A percentile compares a stretch with the other conserved stretches of the same genome.
Evolutionary conservation across 345 rosid genomes (phyloP).

Genomic region (Salix dunnii): DNA sequence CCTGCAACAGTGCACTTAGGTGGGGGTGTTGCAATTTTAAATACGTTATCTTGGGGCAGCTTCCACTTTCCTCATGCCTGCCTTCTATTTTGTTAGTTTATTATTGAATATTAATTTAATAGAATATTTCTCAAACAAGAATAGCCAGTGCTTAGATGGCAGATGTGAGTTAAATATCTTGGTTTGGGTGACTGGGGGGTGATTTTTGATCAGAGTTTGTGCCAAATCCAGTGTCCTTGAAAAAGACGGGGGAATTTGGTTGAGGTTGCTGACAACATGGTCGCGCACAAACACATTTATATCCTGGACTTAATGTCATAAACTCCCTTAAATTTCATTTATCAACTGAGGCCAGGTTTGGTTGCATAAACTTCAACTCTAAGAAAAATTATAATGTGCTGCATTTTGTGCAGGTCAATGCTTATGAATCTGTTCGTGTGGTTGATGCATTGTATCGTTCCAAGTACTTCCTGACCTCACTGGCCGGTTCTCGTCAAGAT

Average conservation of each 20-base stretch:
- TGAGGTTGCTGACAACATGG: too few relatives aligned
- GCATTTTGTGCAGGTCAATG: conserved; percentile 57
- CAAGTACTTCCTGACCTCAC: conserved; percentile 65
- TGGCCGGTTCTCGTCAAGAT: conserved; percentile 31
- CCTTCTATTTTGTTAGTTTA: neutral
- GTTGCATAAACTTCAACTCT: neutral
- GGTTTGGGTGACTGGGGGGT: too few relatives aligned
- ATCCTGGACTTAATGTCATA: too few relatives aligned
- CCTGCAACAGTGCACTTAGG: too few relatives aligned
- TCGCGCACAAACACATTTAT: too few relatives aligned
- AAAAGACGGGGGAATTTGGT: neutral
- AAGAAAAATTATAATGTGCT: neutral
- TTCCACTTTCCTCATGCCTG: neutral
- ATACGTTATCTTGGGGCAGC: neutral
- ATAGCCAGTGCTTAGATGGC: neutral
- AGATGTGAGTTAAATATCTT: neutral
- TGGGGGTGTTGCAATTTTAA: neutral
- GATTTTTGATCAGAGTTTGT: neutral
- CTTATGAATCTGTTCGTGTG: conserved; percentile 56
- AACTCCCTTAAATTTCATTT: neutral
- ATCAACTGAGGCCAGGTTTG: neutral
- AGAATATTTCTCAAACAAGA: neutral
- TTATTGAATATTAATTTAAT: neutral
- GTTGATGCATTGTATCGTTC: conserved; percentile 78
- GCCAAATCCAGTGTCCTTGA: neutral